Base-by-base conservation (phyloP, 306 rosid species). In the Sechiopsis laciniata region DNA sequence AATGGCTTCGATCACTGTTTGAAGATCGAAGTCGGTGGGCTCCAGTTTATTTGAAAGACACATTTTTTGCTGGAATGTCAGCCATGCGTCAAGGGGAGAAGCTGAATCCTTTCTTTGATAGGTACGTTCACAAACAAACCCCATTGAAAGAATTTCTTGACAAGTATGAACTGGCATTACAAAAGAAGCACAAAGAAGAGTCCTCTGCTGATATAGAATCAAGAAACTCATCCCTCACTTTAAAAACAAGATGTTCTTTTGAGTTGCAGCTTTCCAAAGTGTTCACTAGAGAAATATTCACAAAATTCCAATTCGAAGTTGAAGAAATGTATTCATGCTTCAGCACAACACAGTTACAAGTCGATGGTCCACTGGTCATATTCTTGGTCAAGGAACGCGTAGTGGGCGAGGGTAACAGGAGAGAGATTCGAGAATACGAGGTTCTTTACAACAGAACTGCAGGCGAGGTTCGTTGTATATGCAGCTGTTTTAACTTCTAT, bases 71-170 rank as follows among this genome's bases (percentile, higher is more conserved):
- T 42, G 98, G 96, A 65, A 83, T 90, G 89, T 85, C 86, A 4
- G 81, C 88, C 54, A 70, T 96, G 74, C 87, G 71, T 59, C 85
- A 83, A 22, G 84, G 86, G 74, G 98, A 93, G 84, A 81, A 77
- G 62, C 56, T 85, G 58, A 76, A 55, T 80, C 98, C 98, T 0
- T 88, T 88, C 78, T 93, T 93, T 26, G 88, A 88, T 66, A 88
- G 79, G 79, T 93, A 88, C 50, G 91, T 93, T 78, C 97, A 90
- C 82, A 93, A 88, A 80, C 96, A 93, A 67, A 93, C 98, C 57
- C 91, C 97, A 37, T 82, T 90, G 77, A 93, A 93, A 79, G 98
- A 93, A 71, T 93, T 93, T 86, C 97, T 93, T 20, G 98, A 93
- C 73, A 93, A 87, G 82, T 93, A 93, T 52, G 98, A 93, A 85